These are phyloP conservation scores for Trichoderma sp. DNA, from an alignment of 2,329 filamentous ascomycete species.

Conservation along the genomic window DNA sequence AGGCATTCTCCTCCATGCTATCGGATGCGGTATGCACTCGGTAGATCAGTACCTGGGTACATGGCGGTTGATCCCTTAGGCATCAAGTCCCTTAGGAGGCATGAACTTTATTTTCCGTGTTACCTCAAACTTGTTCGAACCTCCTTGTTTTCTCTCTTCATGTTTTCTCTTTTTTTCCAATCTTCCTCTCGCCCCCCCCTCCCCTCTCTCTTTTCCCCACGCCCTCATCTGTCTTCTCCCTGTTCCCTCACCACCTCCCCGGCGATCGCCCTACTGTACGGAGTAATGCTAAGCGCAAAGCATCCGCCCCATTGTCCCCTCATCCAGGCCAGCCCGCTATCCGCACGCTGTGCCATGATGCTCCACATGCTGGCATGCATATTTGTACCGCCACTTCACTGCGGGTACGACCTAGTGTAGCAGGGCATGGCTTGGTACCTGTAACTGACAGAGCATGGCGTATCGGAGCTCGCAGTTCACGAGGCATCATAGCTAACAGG, in stretches of 20 bases:
- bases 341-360: slow-evolving; percentile 1
- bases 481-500: background rate
- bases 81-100: background rate
- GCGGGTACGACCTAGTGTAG: slow-evolving; percentile 3
- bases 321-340: slow-evolving; percentile 13
- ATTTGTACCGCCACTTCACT: background rate
- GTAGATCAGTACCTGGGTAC: background rate
- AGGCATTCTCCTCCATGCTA: background rate
- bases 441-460: background rate
- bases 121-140: background rate
- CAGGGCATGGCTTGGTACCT: background rate
- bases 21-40: background rate
- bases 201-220: background rate
- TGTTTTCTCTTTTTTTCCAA: background rate
- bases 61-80: background rate
- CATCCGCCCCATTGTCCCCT: slow-evolving; percentile 3
- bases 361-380: slow-evolving; percentile 3
- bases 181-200: background rate
- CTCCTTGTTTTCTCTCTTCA: slow-evolving; percentile 5
- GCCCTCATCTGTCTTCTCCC: slow-evolving; percentile 17
- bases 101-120: background rate
- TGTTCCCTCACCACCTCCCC: background rate
- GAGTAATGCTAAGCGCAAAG: slow-evolving; percentile 12
- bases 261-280: slow-evolving; percentile 8
- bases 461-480: background rate